Conservation (phyloP, 805 yeast species). For the Starmera caribaea region DNA sequence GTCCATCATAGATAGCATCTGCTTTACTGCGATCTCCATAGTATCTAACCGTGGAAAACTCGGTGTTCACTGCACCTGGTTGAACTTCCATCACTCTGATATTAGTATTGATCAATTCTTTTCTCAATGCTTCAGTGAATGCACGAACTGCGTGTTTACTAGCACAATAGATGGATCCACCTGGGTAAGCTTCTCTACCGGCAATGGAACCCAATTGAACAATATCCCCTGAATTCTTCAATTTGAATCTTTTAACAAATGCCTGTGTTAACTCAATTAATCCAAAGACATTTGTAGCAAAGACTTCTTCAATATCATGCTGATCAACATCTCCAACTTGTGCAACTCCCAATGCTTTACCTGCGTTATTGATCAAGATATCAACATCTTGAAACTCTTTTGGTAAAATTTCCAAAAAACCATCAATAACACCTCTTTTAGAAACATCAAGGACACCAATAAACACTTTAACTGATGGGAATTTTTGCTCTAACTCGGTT, state of each 20-base stretch:
- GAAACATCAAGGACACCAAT: slow-evolving; percentile 49
- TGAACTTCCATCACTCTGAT: slow-evolving; percentile 58
- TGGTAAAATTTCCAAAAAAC: slow-evolving; percentile 47
- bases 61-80: slow-evolving; percentile 66
- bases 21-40: slow-evolving; percentile 48
- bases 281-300: slow-evolving; percentile 82
- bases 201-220: slow-evolving; percentile 73
- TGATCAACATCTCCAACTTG: slow-evolving; percentile 57
- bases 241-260: slow-evolving; percentile 60
- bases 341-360: slow-evolving; percentile 74
- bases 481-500: slow-evolving; percentile 34
- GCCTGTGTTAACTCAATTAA: slow-evolving; percentile 78
- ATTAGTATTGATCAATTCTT: slow-evolving; percentile 62
- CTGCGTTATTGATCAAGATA: slow-evolving; percentile 64
- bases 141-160: slow-evolving; percentile 66
- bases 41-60: slow-evolving; percentile 50
- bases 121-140: slow-evolving; percentile 62
- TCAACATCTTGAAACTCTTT: slow-evolving; percentile 54
- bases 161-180: slow-evolving; percentile 72
- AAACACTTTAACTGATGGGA: slow-evolving; percentile 35
- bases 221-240: slow-evolving; percentile 62
- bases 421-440: slow-evolving; percentile 37
- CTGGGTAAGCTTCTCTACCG: slow-evolving; percentile 72
- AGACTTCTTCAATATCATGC: slow-evolving; percentile 66
- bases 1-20: slow-evolving; percentile 43